Conservation (phyloP, 2,329 filamentous ascomycete genomes). For the Ophiocordyceps camponoti-floridani region DNA sequence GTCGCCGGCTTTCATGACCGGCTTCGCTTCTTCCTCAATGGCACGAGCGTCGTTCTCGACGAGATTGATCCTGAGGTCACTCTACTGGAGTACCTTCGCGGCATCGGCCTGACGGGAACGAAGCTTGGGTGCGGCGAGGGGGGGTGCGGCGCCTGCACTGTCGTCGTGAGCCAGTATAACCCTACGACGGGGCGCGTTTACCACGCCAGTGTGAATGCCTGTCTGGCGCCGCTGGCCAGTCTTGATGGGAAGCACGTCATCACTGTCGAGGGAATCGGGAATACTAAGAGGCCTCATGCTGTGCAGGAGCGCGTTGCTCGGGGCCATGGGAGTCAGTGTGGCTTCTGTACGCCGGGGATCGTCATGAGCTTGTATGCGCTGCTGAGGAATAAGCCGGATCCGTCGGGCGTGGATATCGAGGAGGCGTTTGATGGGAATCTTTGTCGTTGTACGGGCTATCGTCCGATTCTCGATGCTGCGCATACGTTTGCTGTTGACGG, state of each 20-base stretch:
- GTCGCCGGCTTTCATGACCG: constrained; percentile 73
- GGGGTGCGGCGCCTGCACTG: constrained; percentile 89
- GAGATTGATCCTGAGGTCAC: constrained; percentile 83
- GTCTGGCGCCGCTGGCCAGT: constrained; percentile 78
- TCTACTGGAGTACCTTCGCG: constrained; percentile 79
- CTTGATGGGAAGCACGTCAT: constrained; percentile 97
- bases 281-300: constrained; percentile 71
- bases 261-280: constrained; percentile 90
- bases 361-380: constrained; percentile 96
- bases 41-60: constrained; percentile 73
- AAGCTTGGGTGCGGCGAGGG: constrained; percentile 95
- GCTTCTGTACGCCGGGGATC: constrained; percentile 94
- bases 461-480: constrained; percentile 84
- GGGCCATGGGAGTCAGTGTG: constrained; percentile 78
- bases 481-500: constrained; percentile 60
- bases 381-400: constrained; percentile 63
- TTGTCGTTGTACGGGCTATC: constrained; percentile 88
- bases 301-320: constrained; percentile 81
- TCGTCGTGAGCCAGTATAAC: constrained; percentile 86
- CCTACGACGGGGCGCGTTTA: constrained; percentile 85
- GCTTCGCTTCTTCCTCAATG: constrained; percentile 84
- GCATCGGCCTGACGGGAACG: constrained; percentile 84
- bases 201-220: constrained; percentile 93
- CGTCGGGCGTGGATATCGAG: constrained; percentile 70
- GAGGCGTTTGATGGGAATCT: constrained; percentile 96